Percentiles rank a stretch among this genome's conserved stretches.
These are phyloP conservation scores for Pseudomassariella vexata DNA, from an alignment of 2,329 filamentous ascomycete genomes.

Conservation along the genomic window DNA sequence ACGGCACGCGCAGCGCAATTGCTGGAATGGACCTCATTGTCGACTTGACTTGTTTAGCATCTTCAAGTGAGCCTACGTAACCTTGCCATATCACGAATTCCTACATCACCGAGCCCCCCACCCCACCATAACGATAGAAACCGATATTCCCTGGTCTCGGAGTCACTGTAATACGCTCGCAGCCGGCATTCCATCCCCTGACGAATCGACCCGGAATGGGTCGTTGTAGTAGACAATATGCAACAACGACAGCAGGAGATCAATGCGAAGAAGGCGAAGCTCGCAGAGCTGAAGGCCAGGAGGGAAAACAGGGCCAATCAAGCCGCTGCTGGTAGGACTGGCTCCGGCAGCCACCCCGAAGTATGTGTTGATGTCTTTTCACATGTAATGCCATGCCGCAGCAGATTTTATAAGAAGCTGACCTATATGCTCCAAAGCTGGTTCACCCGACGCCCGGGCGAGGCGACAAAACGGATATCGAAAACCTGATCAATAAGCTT, in stretches of 20 bases:
- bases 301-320: conserved; percentile 78
- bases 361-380: conserved; percentile 40
- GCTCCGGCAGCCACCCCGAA: conserved; percentile 63
- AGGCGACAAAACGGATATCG: conserved; percentile 68
- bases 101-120: no score
- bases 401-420: not conserved
- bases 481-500: conserved; percentile 77
- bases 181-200: not conserved
- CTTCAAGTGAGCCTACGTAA: no score
- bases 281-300: conserved; percentile 91
- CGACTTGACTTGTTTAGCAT: no score
- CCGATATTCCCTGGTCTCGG: no score
- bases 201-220: conserved; percentile 38
- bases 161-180: no score
- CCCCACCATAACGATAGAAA: not conserved
- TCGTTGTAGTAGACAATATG: conserved; percentile 42
- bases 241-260: conserved; percentile 93
- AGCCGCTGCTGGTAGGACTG: conserved; percentile 63
- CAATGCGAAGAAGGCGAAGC: conserved; percentile 90
- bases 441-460: conserved; percentile 65
- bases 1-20: no score
- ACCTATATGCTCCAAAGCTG: conserved; percentile 45
- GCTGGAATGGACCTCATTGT: no score
- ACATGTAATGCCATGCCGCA: not conserved
- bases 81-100: no score